Conservation (phyloP, 768 basidiomycete species). For the Boletus vermiculosoides region DNA sequence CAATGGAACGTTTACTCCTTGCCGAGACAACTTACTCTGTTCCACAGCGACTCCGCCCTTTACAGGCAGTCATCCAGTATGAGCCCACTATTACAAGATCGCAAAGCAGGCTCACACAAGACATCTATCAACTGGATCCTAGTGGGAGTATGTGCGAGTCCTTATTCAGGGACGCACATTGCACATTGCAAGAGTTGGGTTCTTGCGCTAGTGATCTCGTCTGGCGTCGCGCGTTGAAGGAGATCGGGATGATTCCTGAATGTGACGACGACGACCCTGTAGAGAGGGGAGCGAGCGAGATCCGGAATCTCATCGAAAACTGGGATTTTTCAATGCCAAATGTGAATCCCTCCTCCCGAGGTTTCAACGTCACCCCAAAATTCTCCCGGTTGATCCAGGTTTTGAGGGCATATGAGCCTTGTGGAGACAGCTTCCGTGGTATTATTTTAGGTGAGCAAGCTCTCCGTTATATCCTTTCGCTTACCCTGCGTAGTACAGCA, state of each 20-base stretch:
- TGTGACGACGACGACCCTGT: constrained; percentile 36
- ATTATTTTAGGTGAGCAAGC: constrained; percentile 58
- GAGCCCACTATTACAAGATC: constrained; percentile 35
- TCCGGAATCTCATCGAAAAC: constrained; percentile 48
- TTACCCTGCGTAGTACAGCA: constrained; percentile 46
- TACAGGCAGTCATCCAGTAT: constrained; percentile 56
- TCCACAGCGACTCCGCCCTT: constrained; percentile 40
- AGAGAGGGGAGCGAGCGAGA: constrained; percentile 26
- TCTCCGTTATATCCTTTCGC: constrained; percentile 34
- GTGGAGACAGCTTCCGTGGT: constrained; percentile 61
- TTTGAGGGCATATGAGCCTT: constrained; percentile 51
- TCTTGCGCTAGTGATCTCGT: constrained; percentile 67
- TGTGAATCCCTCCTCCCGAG: constrained; percentile 49
- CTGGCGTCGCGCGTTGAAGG: constrained; percentile 57
- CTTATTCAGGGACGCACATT: constrained; percentile 47
- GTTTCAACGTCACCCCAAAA: constrained; percentile 70
- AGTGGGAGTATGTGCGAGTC: constrained; percentile 38
- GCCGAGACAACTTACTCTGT: constrained; percentile 39
- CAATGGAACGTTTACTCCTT: constrained; percentile 41
- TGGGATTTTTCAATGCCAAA: constrained; percentile 68
- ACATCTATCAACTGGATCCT: constrained; percentile 47
- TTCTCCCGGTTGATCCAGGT: constrained; percentile 59
- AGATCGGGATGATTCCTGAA: constrained; percentile 30
- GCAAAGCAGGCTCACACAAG: constrained; percentile 45
- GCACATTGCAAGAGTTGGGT: constrained; percentile 55